phyloP scores from a whole-genome alignment of 306 rosid species.

The Vigna hirtella region DNA sequence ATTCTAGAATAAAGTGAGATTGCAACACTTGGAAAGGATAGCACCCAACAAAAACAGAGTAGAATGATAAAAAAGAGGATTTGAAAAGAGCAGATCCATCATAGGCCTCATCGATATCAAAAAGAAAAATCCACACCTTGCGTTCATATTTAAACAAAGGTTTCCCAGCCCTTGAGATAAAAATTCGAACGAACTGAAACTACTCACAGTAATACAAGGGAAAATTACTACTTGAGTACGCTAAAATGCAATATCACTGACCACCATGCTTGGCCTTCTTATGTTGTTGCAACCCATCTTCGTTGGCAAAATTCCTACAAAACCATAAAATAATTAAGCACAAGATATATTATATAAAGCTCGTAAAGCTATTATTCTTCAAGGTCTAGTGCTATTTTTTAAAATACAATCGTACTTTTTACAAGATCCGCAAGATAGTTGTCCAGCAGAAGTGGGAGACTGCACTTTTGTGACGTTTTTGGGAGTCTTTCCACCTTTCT shows the following conservation, averaged over 20 bases:
- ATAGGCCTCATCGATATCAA: not conserved
- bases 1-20: no score
- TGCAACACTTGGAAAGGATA: not conserved
- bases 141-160: not conserved
- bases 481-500: conserved; percentile 66
- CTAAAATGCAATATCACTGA: conserved; percentile 32
- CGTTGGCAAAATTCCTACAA: conserved; percentile 57
- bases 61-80: not conserved
- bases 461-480: conserved; percentile 48
- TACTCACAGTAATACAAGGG: conserved; percentile 36
- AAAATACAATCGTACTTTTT: conserved; percentile 48
- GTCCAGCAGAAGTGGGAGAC: conserved; percentile 68
- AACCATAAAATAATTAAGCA: not conserved
- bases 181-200: not conserved
- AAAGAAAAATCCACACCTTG: conserved; percentile 22
- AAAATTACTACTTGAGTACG: conserved; percentile 18
- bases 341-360: not conserved
- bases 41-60: not conserved
- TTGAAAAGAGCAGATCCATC: not conserved
- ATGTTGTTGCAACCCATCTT: conserved; percentile 65
- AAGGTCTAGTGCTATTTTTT: not conserved
- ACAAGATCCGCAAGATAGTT: conserved; percentile 58
- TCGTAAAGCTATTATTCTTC: not conserved
- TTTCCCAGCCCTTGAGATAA: conserved; percentile 6
- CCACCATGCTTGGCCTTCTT: conserved; percentile 67